phyloP scores from a whole-genome alignment of 1,139 yeast genomes.

The Pichia sorboxylosa region DNA sequence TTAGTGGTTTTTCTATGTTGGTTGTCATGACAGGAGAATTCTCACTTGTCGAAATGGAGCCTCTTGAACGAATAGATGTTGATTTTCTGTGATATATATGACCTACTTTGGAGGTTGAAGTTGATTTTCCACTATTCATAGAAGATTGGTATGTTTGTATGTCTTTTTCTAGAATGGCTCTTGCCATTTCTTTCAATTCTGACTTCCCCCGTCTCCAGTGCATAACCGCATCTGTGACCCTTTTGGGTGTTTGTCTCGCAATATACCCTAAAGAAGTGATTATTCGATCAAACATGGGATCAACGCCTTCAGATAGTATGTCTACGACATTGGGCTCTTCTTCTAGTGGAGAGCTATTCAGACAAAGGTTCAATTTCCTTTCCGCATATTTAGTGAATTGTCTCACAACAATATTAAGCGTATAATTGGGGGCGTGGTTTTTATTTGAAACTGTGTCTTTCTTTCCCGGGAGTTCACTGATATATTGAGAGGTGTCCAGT shows the following conservation, averaged over 20 bases:
- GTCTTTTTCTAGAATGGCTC: slow-evolving; percentile 43
- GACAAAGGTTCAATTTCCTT: slow-evolving; percentile 63
- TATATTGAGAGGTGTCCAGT: not conserved
- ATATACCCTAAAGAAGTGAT: slow-evolving; percentile 81
- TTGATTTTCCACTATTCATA: no score
- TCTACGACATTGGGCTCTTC: slow-evolving; percentile 76
- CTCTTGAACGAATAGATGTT: no score
- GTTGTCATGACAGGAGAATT: slow-evolving; percentile 4
- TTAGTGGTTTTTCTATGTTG: slow-evolving; percentile 2
- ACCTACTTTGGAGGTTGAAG: slow-evolving; percentile 1
- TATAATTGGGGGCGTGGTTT: slow-evolving; percentile 52
- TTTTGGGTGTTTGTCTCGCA: slow-evolving; percentile 82
- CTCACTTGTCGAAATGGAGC: slow-evolving; percentile 10
- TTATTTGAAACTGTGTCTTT: no score
- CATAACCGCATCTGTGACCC: slow-evolving; percentile 96
- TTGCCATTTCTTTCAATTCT: slow-evolving; percentile 72
- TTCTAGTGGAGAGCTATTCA: slow-evolving; percentile 48
- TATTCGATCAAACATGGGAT: slow-evolving; percentile 74
- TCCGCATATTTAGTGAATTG: slow-evolving; percentile 94
- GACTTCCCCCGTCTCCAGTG: slow-evolving; percentile 92
- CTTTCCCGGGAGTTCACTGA: not conserved
- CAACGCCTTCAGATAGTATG: slow-evolving; percentile 78
- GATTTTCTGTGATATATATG: slow-evolving; percentile 14
- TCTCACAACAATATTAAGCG: slow-evolving; percentile 85
- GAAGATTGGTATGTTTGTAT: slow-evolving; percentile 22